Evolutionary conservation across 768 basidiomycete genomes (phyloP).

Genomic region (Cystofilobasidium macerans): DNA sequence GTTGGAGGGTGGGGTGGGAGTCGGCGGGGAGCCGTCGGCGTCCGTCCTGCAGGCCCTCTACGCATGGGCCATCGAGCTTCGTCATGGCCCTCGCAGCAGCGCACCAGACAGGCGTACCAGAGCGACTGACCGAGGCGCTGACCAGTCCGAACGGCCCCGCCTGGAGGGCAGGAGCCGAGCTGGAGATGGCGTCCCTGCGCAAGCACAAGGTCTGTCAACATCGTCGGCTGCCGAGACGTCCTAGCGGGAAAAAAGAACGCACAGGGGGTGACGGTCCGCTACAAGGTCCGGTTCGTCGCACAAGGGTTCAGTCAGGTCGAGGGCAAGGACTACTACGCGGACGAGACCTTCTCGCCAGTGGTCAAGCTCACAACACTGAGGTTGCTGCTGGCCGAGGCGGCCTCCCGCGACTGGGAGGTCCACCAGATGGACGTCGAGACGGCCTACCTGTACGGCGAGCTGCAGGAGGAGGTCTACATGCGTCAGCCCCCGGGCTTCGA

Average conservation of each 20-base stretch:
- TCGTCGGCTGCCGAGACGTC: neutral
- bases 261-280: too few relatives aligned
- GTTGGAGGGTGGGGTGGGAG: too few relatives aligned
- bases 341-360: slow-evolving; percentile 32
- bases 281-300: neutral
- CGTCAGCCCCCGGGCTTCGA: slow-evolving; percentile 27
- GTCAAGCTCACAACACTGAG: slow-evolving; percentile 36
- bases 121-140: neutral
- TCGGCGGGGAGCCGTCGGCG: too few relatives aligned
- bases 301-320: slow-evolving; percentile 4
- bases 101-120: neutral
- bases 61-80: too few relatives aligned
- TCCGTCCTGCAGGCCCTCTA: too few relatives aligned
- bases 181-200: neutral
- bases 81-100: neutral
- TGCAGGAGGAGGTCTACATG: slow-evolving; percentile 42
- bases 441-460: slow-evolving; percentile 31
- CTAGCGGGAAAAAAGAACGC: slow-evolving; percentile 2
- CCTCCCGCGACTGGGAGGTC: slow-evolving; percentile 38
- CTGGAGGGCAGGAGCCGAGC: neutral
- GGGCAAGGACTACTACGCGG: neutral
- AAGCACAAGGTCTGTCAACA: slow-evolving; percentile 6
- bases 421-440: slow-evolving; percentile 33
- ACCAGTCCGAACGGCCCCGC: neutral
- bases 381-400: slow-evolving; percentile 40